Evolutionary conservation across 495 filamentous ascomycete genomes (phyloP).

Genomic region (Xylaria venustula): DNA sequence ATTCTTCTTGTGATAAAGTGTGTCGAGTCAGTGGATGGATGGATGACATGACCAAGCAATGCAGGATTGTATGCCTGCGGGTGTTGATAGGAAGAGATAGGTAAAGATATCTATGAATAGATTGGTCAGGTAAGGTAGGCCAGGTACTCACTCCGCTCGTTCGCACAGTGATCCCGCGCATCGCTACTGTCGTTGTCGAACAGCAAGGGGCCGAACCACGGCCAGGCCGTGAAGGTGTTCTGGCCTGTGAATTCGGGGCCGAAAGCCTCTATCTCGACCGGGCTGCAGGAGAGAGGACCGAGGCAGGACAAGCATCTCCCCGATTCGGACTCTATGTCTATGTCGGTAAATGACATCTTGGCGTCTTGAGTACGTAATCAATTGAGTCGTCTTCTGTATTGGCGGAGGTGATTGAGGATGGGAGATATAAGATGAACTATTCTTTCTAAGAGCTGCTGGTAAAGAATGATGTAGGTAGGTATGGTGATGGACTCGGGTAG

Average conservation of each 20-base stretch:
- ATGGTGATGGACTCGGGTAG: too few relatives aligned
- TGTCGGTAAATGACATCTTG: conserved; percentile 14
- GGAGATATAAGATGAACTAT: too few relatives aligned
- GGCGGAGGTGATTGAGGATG: too few relatives aligned
- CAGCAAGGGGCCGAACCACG: conserved; percentile 72
- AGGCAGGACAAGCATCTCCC: conserved; percentile 8
- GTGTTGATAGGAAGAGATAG: too few relatives aligned
- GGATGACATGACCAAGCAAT: not conserved
- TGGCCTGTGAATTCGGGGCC: conserved; percentile 32
- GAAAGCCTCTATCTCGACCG: conserved; percentile 18
- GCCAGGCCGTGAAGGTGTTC: conserved; percentile 62
- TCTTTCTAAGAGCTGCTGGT: too few relatives aligned
- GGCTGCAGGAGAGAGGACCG: conserved; percentile 16
- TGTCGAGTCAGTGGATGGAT: not conserved
- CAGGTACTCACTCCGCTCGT: conserved; percentile 65
- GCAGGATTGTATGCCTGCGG: too few relatives aligned
- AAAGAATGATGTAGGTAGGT: too few relatives aligned
- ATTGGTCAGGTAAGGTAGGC: too few relatives aligned
- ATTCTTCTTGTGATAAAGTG: not conserved
- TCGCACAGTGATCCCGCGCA: conserved; percentile 79
- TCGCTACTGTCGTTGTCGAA: conserved; percentile 89
- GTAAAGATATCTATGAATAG: too few relatives aligned
- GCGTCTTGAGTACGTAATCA: too few relatives aligned
- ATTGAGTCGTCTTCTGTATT: too few relatives aligned
- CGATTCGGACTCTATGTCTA: conserved; percentile 20